A percentile compares a stretch with the other conserved stretches of the same genome.
Conservation (phyloP, 805 yeast genomes). For the Lipomyces oligophaga region DNA sequence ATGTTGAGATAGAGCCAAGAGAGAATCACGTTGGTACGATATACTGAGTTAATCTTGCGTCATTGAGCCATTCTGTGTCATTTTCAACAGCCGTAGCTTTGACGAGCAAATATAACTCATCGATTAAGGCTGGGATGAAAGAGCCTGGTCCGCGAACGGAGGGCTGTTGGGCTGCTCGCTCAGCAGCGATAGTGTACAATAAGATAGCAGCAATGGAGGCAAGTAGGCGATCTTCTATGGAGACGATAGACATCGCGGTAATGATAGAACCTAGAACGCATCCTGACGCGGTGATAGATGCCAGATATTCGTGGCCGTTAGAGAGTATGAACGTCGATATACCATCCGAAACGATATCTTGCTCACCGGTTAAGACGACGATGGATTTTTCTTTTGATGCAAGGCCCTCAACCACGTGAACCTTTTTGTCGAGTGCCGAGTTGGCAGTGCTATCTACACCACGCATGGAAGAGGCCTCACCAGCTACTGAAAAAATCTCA, state of each 20-base stretch:
- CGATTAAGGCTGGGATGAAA: conserved; percentile 49
- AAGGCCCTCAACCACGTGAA: conserved; percentile 13
- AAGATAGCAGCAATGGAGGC: conserved; percentile 51
- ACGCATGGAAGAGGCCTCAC: conserved; percentile 49
- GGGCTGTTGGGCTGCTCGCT: conserved; percentile 44
- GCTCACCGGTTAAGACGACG: conserved; percentile 68
- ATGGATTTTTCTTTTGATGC: conserved; percentile 41
- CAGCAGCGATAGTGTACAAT: conserved; percentile 61
- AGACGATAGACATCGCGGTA: conserved; percentile 53
- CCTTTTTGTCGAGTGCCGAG: conserved; percentile 45
- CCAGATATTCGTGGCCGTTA: conserved; percentile 66
- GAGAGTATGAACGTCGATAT: conserved; percentile 35
- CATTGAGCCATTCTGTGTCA: conserved; percentile 15
- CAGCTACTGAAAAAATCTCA: conserved; percentile 66
- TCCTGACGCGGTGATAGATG: conserved; percentile 73
- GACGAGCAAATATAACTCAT: conserved; percentile 36
- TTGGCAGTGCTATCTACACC: conserved; percentile 57
- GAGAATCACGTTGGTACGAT: no score
- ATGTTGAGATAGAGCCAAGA: no score
- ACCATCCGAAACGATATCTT: conserved; percentile 53
- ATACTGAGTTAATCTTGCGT: conserved; percentile 17
- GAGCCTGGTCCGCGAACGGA: conserved; percentile 51
- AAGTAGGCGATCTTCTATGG: conserved; percentile 39
- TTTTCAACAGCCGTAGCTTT: conserved; percentile 1
- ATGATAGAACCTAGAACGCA: conserved; percentile 75